These are phyloP conservation scores for Lachnellula hyalina DNA, from an alignment of 2,329 filamentous ascomycete genomes.

Conservation along the genomic window DNA sequence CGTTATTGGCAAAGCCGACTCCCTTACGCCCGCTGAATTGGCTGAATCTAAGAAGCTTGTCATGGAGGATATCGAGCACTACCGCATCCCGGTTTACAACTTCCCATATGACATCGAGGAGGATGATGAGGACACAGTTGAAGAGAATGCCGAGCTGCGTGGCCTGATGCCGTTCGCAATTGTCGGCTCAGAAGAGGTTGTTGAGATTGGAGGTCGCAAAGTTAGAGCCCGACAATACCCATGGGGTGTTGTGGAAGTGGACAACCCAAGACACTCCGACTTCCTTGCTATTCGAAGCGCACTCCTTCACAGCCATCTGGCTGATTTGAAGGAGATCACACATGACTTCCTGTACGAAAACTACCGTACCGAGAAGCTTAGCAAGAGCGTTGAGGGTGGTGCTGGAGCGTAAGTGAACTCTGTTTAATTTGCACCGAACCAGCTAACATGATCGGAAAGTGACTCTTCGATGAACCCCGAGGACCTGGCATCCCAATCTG, in stretches of 20 bases:
- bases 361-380: conserved; percentile 99
- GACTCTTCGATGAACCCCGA: conserved; percentile 97
- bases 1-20: conserved; percentile 97
- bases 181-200: conserved; percentile 90
- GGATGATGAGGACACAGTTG: conserved; percentile 97
- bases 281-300: conserved; percentile 97
- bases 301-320: conserved; percentile 93
- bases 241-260: conserved; percentile 98
- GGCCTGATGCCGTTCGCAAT: conserved; percentile 99
- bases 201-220: conserved; percentile 89
- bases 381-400: conserved; percentile 96
- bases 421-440: conserved; percentile 29
- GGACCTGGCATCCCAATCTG: conserved; percentile 92
- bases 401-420: conserved; percentile 68
- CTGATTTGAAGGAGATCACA: conserved; percentile 98
- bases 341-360: conserved; percentile 99
- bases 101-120: conserved; percentile 99
- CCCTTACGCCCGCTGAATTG: conserved; percentile 89
- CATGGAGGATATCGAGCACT: conserved; percentile 99
- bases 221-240: conserved; percentile 96
- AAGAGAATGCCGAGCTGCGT: conserved; percentile 96
- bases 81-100: conserved; percentile 99
- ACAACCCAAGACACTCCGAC: conserved; percentile 98
- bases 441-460: conserved; percentile 34
- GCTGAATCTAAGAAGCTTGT: conserved; percentile 99